Evolutionary conservation across 257 asterid genomes (phyloP).

Genomic region (Nicotiana attenuata): DNA sequence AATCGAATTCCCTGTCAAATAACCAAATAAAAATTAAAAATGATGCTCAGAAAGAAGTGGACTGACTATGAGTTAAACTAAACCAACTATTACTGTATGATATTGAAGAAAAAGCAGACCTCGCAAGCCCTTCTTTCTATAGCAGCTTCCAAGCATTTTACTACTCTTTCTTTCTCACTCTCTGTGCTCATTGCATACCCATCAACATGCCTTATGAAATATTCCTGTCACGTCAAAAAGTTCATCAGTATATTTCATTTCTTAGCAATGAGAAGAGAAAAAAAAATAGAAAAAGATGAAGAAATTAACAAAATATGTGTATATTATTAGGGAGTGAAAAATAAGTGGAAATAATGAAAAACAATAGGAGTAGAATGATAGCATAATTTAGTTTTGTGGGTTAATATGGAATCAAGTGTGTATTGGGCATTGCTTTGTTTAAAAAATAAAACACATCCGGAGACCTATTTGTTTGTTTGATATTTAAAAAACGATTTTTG

Average conservation of each 20-base stretch:
- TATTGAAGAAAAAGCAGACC: slow-evolving; percentile 18
- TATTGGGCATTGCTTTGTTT: too few species aligned
- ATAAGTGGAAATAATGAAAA: too few species aligned
- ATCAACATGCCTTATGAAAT: slow-evolving; percentile 56
- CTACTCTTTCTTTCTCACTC: slow-evolving; percentile 56
- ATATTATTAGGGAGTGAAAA: too few species aligned
- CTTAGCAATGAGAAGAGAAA: too few species aligned
- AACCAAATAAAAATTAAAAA: not conserved
- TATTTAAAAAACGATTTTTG: too few species aligned
- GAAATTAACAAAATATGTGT: too few species aligned
- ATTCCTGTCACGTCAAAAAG: slow-evolving; percentile 47
- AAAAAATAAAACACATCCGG: too few species aligned
- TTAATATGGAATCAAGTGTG: too few species aligned
- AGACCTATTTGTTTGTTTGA: too few species aligned
- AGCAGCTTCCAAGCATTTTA: slow-evolving; percentile 70
- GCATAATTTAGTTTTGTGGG: too few species aligned
- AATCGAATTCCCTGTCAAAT: slow-evolving; percentile 46
- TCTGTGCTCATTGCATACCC: slow-evolving; percentile 51
- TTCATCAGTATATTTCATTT: not conserved
- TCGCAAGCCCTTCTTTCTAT: slow-evolving; percentile 72
- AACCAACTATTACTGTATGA: not conserved
- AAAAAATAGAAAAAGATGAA: too few species aligned
- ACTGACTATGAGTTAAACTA: not conserved
- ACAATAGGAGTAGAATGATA: too few species aligned
- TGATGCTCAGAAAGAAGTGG: not conserved